Conservation (phyloP, 129 eudicot genomes). For the Heracleum sosnowskyi region DNA sequence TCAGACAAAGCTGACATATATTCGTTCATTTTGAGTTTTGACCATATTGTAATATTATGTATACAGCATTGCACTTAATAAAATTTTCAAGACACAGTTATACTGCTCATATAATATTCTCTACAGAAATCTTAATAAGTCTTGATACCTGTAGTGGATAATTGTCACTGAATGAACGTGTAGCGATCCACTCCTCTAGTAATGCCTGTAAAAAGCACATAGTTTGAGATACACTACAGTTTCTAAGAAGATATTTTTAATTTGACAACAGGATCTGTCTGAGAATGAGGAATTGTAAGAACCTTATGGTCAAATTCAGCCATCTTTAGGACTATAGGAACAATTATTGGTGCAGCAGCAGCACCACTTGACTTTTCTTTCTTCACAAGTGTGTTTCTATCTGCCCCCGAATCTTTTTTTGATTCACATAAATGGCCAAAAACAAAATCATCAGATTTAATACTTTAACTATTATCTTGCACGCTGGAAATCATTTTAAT, state of each 20-base stretch:
- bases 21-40: neutral
- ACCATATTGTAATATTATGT: neutral
- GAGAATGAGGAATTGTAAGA: neutral
- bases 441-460: slow-evolving; percentile 4
- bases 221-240: neutral
- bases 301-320: slow-evolving; percentile 97
- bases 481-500: neutral
- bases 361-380: slow-evolving; percentile 57
- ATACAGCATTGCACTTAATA: neutral
- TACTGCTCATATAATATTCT: neutral
- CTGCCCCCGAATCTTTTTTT: slow-evolving; percentile 40
- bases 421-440: slow-evolving; percentile 39
- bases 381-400: slow-evolving; percentile 26
- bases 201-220: slow-evolving; percentile 56
- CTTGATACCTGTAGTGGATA: slow-evolving; percentile 53
- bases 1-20: neutral
- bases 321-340: slow-evolving; percentile 91
- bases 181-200: slow-evolving; percentile 93
- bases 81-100: neutral
- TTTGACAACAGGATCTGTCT: neutral
- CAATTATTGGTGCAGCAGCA: slow-evolving; percentile 69
- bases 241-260: neutral
- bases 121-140: slow-evolving; percentile 1
- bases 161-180: slow-evolving; percentile 64
- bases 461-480: neutral